Conservation (phyloP, 345 rosid genomes). For the Hirschfeldia incana region DNA sequence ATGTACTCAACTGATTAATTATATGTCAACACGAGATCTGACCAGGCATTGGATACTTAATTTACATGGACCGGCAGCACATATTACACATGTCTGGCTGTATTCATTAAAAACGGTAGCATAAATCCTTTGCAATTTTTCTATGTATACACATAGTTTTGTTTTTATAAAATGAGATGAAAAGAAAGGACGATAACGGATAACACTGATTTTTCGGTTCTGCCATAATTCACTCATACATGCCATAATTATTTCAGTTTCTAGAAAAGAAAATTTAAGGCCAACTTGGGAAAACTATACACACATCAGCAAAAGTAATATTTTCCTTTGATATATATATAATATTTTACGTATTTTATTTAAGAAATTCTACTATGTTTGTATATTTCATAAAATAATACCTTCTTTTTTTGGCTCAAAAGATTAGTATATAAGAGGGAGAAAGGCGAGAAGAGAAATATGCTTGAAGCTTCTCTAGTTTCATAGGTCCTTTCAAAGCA, state of each 20-base stretch:
- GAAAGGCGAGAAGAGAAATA: constrained; percentile 27
- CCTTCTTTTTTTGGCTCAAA: too few relatives aligned
- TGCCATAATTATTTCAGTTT: constrained; percentile 15
- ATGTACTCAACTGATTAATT: neutral
- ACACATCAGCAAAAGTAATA: constrained; percentile 1
- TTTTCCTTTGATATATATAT: neutral
- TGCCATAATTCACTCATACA: constrained; percentile 18
- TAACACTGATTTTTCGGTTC: constrained; percentile 20
- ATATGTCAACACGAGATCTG: neutral
- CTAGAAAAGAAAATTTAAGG: neutral
- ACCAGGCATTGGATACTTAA: neutral
- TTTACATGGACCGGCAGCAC: neutral
- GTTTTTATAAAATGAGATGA: neutral
- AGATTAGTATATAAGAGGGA: constrained; percentile 34
- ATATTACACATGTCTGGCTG: neutral
- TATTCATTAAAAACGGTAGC: neutral
- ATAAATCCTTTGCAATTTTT: neutral
- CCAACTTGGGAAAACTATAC: constrained; percentile 8
- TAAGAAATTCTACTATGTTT: constrained; percentile 11
- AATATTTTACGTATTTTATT: neutral
- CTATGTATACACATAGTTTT: constrained; percentile 10
- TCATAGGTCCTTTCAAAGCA: constrained; percentile 19
- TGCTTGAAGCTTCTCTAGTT: constrained; percentile 41
- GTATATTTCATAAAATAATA: too few relatives aligned
- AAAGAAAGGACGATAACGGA: neutral